Percentiles rank a stretch among this genome's conserved stretches.
phyloP scores from a whole-genome alignment of 129 eudicot species.

The Erigeron canadensis region DNA sequence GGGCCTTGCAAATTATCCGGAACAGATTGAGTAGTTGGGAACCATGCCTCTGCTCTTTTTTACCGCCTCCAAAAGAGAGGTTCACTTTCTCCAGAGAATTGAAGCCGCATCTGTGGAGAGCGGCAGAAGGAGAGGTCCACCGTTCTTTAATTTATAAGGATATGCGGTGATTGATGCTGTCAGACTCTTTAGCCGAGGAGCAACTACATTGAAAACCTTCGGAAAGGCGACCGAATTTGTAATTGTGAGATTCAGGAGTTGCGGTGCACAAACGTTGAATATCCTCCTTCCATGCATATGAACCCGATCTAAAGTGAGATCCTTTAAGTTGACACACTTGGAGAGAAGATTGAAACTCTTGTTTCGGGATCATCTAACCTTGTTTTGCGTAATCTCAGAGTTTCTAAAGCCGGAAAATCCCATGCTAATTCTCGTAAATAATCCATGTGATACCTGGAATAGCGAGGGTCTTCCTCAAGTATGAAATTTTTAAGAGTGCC shows the following conservation, averaged over 20 bases:
- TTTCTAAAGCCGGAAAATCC: slow-evolving; percentile 18
- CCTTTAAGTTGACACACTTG: slow-evolving; percentile 16
- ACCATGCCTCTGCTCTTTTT: not conserved
- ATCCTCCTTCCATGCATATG: not conserved
- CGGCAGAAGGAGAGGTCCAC: not conserved
- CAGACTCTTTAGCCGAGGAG: not conserved
- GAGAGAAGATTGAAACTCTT: slow-evolving; percentile 6
- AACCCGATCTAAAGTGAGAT: not conserved
- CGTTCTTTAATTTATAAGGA: too few species aligned
- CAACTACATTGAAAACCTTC: not conserved
- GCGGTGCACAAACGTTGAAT: not conserved
- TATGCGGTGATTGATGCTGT: not conserved
- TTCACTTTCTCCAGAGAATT: not conserved
- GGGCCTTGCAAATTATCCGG: not conserved
- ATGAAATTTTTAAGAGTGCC: not conserved
- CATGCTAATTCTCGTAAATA: not conserved
- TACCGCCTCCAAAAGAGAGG: not conserved
- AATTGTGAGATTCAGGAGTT: not conserved
- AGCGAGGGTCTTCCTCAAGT: not conserved
- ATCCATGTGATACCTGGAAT: not conserved
- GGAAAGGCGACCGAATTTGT: not conserved
- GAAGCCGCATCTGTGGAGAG: not conserved
- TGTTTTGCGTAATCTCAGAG: not conserved
- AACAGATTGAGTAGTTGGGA: not conserved
- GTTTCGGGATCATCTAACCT: not conserved